Conservation (phyloP, 208 protist genomes). For the Herpetomonas samuelpessoai region DNA sequence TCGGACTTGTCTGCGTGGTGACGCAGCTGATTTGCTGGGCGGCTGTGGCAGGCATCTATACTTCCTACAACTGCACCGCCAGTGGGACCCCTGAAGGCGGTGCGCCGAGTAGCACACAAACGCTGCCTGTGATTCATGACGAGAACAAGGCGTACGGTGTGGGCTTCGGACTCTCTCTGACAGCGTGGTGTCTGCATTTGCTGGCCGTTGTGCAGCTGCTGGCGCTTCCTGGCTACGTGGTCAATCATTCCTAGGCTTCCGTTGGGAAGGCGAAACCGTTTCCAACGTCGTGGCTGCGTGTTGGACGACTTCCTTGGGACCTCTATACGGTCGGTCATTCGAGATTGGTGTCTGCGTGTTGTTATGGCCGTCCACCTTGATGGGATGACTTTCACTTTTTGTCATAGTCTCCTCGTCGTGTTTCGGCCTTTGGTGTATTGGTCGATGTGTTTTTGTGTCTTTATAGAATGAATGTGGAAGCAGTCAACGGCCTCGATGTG, state of each 20-base stretch:
- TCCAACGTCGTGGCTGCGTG: too few relatives aligned
- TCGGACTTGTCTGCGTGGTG: conserved; percentile 23
- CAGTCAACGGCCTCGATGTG: too few relatives aligned
- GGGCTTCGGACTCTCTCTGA: conserved; percentile 56
- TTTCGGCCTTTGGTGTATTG: too few relatives aligned
- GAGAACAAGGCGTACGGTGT: conserved; percentile 40
- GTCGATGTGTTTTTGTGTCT: too few relatives aligned
- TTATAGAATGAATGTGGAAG: too few relatives aligned
- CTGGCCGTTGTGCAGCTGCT: background rate
- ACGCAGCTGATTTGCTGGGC: conserved; percentile 55
- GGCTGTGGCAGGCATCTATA: conserved; percentile 37
- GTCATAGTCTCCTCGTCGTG: too few relatives aligned
- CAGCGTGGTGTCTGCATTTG: conserved; percentile 27
- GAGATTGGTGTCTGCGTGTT: too few relatives aligned
- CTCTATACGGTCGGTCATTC: too few relatives aligned
- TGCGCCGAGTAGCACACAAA: background rate
- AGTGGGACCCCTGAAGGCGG: background rate
- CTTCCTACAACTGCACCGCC: conserved; percentile 18
- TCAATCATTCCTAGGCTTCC: background rate
- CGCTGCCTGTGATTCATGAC: background rate
- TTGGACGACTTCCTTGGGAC: too few relatives aligned
- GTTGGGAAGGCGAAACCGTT: too few relatives aligned
- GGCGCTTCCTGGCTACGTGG: background rate
- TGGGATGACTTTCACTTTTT: too few relatives aligned
- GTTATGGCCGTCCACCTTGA: too few relatives aligned